phyloP scores from a whole-genome alignment of 2,329 filamentous ascomycete genomes.

The Plectosphaerella plurivora region DNA sequence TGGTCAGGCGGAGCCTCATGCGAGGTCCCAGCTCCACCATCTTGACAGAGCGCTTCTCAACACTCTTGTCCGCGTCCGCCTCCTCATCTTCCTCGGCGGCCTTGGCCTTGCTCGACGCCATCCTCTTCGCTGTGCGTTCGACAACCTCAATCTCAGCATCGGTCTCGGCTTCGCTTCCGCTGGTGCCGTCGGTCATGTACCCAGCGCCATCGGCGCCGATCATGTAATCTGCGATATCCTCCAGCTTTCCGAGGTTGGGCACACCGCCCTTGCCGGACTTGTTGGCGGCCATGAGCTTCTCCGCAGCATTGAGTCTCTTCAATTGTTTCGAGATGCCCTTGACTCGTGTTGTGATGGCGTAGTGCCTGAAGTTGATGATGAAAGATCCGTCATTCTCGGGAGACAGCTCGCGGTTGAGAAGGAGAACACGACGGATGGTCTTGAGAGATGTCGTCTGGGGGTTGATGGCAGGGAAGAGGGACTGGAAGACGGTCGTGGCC shows the following conservation, averaged over 20 bases:
- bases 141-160: slow-evolving; percentile 92
- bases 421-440: slow-evolving; percentile 86
- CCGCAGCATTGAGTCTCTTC: slow-evolving; percentile 77
- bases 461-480: slow-evolving; percentile 91
- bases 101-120: slow-evolving; percentile 43
- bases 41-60: slow-evolving; percentile 86
- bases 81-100: slow-evolving; percentile 38
- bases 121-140: slow-evolving; percentile 57
- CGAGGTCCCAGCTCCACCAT: slow-evolving; percentile 88
- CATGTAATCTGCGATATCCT: slow-evolving; percentile 93
- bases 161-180: slow-evolving; percentile 87
- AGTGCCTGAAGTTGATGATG: slow-evolving; percentile 84
- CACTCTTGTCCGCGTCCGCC: slow-evolving; percentile 47
- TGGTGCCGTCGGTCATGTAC: slow-evolving; percentile 78
- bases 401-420: slow-evolving; percentile 75
- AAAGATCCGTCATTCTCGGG: slow-evolving; percentile 64
- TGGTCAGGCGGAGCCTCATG: slow-evolving; percentile 83
- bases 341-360: slow-evolving; percentile 86
- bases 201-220: slow-evolving; percentile 76
- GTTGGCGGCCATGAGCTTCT: slow-evolving; percentile 64
- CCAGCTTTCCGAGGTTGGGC: slow-evolving; percentile 84
- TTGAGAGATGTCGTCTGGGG: slow-evolving; percentile 84
- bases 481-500: slow-evolving; percentile 91
- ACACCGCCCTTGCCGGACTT: slow-evolving; percentile 65
- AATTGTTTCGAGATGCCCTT: slow-evolving; percentile 82